These are phyloP conservation scores for Aspergillus aculeatus DNA, from an alignment of 2,329 filamentous ascomycete species.

Conservation along the genomic window DNA sequence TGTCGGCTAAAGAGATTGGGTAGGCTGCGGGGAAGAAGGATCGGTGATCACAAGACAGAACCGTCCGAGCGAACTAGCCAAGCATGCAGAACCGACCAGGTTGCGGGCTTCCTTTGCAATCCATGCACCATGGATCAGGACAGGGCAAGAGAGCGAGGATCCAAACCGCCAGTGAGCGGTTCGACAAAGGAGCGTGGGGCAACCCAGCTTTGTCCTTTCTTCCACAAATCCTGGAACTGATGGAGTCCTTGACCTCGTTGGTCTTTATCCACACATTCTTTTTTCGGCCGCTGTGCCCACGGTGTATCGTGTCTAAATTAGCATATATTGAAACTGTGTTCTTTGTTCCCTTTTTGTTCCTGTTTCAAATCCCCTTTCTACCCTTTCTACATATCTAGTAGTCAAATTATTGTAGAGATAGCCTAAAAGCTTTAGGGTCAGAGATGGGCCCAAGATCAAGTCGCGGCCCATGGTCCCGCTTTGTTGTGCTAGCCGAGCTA, in stretches of 20 bases:
- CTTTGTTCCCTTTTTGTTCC: not conserved
- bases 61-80: not conserved
- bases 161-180: not conserved
- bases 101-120: conserved; percentile 1
- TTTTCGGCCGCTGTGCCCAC: conserved; percentile 11
- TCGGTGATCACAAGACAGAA: conserved; percentile 7
- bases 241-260: not conserved
- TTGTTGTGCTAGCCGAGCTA: not conserved
- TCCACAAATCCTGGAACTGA: not conserved
- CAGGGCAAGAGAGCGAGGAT: not conserved
- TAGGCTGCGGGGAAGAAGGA: not conserved
- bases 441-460: not conserved
- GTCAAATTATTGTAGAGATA: not conserved
- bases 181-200: not conserved
- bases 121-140: conserved; percentile 4
- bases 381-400: no score
- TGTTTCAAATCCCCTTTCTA: not conserved
- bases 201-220: not conserved
- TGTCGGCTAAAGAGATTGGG: conserved; percentile 59
- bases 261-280: conserved; percentile 6
- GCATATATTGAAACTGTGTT: conserved; percentile 14
- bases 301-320: conserved; percentile 20
- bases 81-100: conserved; percentile 1
- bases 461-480: conserved; percentile 5
- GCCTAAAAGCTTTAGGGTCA: not conserved